A percentile compares a stretch with the other conserved stretches of the same genome.
phyloP scores from a whole-genome alignment of 768 basidiomycete genomes.

The Boletus patriciae region DNA sequence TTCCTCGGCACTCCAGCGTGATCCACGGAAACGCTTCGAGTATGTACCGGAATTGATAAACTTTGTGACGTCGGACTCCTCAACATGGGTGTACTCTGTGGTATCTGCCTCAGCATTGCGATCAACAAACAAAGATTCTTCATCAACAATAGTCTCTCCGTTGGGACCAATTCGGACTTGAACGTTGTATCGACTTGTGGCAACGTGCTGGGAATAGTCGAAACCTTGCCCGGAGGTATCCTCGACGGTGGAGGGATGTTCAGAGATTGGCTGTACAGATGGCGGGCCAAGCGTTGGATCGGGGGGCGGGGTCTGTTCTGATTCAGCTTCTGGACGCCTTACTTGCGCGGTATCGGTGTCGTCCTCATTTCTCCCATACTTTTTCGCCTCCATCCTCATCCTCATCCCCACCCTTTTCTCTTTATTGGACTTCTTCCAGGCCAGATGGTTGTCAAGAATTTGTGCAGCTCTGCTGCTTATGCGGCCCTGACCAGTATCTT shows the following conservation, averaged over 20 bases:
- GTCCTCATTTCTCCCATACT: conserved; percentile 64
- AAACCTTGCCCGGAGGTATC: conserved; percentile 62
- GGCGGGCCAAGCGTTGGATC: conserved; percentile 7
- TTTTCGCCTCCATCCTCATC: conserved; percentile 66
- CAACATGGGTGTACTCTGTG: conserved; percentile 70
- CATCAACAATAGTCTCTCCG: conserved; percentile 85
- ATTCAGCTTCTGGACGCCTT: conserved; percentile 9
- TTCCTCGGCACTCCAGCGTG: conserved; percentile 87
- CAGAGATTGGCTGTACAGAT: conserved; percentile 18
- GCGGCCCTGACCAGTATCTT: conserved; percentile 75
- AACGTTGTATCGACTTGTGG: conserved; percentile 74
- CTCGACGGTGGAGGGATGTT: conserved; percentile 20
- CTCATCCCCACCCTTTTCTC: conserved; percentile 68
- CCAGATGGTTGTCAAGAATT: conserved; percentile 66
- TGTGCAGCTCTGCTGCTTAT: conserved; percentile 75
- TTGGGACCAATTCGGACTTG: conserved; percentile 87
- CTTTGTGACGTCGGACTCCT: conserved; percentile 79
- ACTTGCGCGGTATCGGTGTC: conserved; percentile 32
- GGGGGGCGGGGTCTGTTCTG: conserved; percentile 5
- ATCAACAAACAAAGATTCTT: conserved; percentile 80
- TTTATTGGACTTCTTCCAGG: conserved; percentile 68
- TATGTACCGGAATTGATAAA: conserved; percentile 86
- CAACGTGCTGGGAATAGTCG: conserved; percentile 64
- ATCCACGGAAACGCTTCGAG: conserved; percentile 75
- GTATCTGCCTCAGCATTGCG: conserved; percentile 67